Conservation (phyloP, 2,329 filamentous ascomycete species). For the Magnaporthales sp. region DNA sequence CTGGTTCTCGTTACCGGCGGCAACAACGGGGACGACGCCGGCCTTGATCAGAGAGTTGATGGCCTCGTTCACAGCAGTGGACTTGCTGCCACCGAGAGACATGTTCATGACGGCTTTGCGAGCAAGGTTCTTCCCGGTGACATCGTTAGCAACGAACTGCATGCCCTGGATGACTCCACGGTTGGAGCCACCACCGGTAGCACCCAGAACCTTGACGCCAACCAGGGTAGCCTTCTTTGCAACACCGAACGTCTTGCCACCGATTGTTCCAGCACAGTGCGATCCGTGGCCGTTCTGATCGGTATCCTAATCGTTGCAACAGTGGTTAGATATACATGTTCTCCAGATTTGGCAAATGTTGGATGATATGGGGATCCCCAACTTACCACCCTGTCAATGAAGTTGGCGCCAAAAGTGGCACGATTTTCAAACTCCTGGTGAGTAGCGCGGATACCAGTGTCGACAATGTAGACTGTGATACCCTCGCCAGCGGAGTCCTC, state of each 20-base stretch:
- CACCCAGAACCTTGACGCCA: slow-evolving; percentile 54
- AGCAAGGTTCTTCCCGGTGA: slow-evolving; percentile 25
- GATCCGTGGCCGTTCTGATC: slow-evolving; percentile 56
- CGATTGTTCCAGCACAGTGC: slow-evolving; percentile 56
- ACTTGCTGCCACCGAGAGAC: slow-evolving; percentile 46
- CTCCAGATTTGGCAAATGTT: neutral
- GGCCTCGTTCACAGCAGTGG: slow-evolving; percentile 44
- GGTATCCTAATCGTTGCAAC: slow-evolving; percentile 20
- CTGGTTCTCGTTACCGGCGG: slow-evolving; percentile 49
- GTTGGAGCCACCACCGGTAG: slow-evolving; percentile 36
- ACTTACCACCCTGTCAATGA: slow-evolving; percentile 36
- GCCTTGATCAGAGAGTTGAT: slow-evolving; percentile 35
- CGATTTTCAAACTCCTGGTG: slow-evolving; percentile 50
- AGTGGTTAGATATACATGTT: neutral
- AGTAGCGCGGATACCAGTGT: slow-evolving; percentile 51
- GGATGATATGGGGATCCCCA: neutral
- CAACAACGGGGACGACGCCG: slow-evolving; percentile 49
- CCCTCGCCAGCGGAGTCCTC: slow-evolving; percentile 42
- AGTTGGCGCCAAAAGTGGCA: slow-evolving; percentile 43
- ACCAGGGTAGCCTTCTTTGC: slow-evolving; percentile 47
- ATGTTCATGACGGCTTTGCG: slow-evolving; percentile 56
- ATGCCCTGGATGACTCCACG: slow-evolving; percentile 50
- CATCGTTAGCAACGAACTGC: slow-evolving; percentile 44
- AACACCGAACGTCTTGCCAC: slow-evolving; percentile 51
- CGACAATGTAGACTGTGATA: slow-evolving; percentile 55